phyloP scores from a whole-genome alignment of 2,329 filamentous ascomycete species.

The Aspergillus alliaceus region DNA sequence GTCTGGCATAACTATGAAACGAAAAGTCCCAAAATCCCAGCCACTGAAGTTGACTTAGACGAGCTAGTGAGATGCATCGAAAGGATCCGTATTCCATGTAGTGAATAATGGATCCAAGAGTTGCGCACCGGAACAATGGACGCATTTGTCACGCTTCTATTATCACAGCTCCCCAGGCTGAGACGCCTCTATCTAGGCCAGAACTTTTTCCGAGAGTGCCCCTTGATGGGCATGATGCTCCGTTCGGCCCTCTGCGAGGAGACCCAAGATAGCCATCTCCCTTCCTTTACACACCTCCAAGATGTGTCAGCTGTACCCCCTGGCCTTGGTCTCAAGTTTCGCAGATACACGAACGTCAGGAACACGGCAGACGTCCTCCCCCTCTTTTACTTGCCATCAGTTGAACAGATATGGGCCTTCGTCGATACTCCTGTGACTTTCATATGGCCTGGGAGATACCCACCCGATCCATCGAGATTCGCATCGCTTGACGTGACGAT shows the following conservation, averaged over 20 bases:
- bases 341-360: neutral
- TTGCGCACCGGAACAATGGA: conserved; percentile 16
- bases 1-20: neutral
- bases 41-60: conserved; percentile 7
- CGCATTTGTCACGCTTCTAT: conserved; percentile 19
- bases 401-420: conserved; percentile 13
- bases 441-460: conserved; percentile 14
- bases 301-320: conserved; percentile 5
- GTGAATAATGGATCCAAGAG: conserved; percentile 15
- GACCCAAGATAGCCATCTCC: neutral
- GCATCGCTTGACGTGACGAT: conserved; percentile 11
- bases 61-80: conserved; percentile 6
- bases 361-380: conserved; percentile 18
- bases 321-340: neutral
- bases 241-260: conserved; percentile 8
- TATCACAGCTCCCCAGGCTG: conserved; percentile 17
- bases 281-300: conserved; percentile 8
- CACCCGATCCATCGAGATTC: conserved; percentile 3
- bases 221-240: conserved; percentile 13
- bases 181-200: conserved; percentile 11
- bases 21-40: neutral
- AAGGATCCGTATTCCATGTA: conserved; percentile 4
- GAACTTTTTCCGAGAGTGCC: conserved; percentile 8
- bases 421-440: conserved; percentile 18
- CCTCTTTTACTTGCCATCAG: conserved; percentile 19